A percentile compares a stretch with the other conserved stretches of the same genome.
phyloP scores from a whole-genome alignment of 805 yeast species.

The Sugiyamaella floridensis region DNA sequence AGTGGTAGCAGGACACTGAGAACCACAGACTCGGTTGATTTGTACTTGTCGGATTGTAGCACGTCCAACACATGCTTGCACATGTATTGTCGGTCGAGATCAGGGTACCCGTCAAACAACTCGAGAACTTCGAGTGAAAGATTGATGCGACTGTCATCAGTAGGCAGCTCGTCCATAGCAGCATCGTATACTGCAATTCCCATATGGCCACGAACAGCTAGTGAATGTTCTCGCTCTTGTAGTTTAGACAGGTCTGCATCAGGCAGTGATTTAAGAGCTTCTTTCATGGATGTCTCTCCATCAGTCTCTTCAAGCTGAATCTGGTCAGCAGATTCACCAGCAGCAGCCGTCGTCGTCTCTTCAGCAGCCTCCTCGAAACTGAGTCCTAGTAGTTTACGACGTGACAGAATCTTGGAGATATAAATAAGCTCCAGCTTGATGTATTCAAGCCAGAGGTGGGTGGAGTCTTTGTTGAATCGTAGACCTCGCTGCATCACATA shows the following conservation, averaged over 20 bases:
- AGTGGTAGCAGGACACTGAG: conserved; percentile 52
- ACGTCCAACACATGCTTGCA: conserved; percentile 55
- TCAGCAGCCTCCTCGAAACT: conserved; percentile 49
- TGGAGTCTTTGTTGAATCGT: conserved; percentile 70
- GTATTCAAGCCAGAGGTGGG: conserved; percentile 75
- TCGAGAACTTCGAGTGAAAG: conserved; percentile 43
- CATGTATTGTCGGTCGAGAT: conserved; percentile 62
- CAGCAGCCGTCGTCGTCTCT: conserved; percentile 43
- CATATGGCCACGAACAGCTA: conserved; percentile 68
- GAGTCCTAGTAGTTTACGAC: conserved; percentile 76
- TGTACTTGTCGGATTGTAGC: conserved; percentile 36
- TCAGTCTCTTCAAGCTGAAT: conserved; percentile 40
- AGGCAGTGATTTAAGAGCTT: conserved; percentile 59
- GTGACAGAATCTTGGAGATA: conserved; percentile 71
- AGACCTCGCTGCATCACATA: conserved; percentile 76
- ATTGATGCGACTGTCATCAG: conserved; percentile 33
- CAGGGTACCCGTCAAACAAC: conserved; percentile 62
- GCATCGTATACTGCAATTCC: conserved; percentile 65
- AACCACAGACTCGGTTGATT: conserved; percentile 22
- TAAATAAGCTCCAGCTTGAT: conserved; percentile 83
- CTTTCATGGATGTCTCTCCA: conserved; percentile 50
- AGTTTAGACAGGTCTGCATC: conserved; percentile 80
- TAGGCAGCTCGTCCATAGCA: conserved; percentile 40
- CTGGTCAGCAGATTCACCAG: conserved; percentile 31
- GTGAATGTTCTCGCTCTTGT: conserved; percentile 79